Percentiles rank a stretch among this genome's conserved stretches.
Evolutionary conservation across 768 basidiomycete species (phyloP).

Genomic region (Russula lepida): DNA sequence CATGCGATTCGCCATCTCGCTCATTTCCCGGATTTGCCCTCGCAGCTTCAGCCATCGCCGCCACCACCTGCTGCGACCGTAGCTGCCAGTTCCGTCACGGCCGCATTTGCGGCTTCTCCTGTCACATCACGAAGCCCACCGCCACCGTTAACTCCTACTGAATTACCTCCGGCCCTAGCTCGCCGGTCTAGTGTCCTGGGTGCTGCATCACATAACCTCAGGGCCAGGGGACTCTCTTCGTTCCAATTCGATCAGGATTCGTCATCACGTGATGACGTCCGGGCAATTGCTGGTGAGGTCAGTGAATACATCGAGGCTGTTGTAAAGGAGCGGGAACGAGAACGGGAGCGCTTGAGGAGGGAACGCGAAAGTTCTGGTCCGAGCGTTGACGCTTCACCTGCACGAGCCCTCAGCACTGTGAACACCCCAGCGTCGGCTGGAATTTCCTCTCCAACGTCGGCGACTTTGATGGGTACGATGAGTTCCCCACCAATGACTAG

Average conservation of each 20-base stretch:
- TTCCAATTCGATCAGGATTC: conserved; percentile 37
- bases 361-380: conserved; percentile 45
- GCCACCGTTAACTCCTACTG: conserved; percentile 2
- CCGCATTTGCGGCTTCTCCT: conserved; percentile 8
- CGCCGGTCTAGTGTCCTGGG: conserved; percentile 5
- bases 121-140: conserved; percentile 6
- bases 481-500: conserved; percentile 8
- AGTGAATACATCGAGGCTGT: conserved; percentile 68
- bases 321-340: conserved; percentile 66
- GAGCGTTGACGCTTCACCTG: conserved; percentile 12
- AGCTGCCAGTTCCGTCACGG: conserved; percentile 10
- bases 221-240: conserved; percentile 38
- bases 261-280: conserved; percentile 31
- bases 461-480: conserved; percentile 11
- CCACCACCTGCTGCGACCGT: conserved; percentile 30
- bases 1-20: conserved; percentile 39
- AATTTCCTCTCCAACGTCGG: conserved; percentile 6
- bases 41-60: conserved; percentile 50
- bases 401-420: conserved; percentile 4
- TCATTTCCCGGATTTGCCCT: conserved; percentile 55
- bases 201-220: conserved; percentile 7
- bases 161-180: conserved; percentile 16
- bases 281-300: conserved; percentile 50
- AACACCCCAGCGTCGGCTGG: conserved; percentile 16
- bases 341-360: conserved; percentile 62